Percentiles rank a stretch among this genome's conserved stretches.
These are phyloP conservation scores for Aspergillus cavernicola DNA, from an alignment of 495 filamentous ascomycete genomes.

Conservation along the genomic window DNA sequence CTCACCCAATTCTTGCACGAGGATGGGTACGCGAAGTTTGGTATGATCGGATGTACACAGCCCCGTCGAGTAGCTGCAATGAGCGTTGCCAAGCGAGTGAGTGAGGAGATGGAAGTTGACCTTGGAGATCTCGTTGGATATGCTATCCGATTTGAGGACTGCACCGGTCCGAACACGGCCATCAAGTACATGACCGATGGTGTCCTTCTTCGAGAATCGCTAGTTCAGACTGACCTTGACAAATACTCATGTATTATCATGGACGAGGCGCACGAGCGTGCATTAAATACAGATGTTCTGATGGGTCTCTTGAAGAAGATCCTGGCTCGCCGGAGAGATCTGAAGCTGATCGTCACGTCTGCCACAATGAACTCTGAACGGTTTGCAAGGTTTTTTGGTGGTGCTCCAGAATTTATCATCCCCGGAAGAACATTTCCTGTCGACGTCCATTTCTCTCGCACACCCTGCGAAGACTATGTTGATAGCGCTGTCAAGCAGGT, in stretches of 20 bases:
- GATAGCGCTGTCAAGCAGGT: conserved; percentile 96
- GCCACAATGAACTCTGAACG: conserved; percentile 98
- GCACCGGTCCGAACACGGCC: conserved; percentile 85
- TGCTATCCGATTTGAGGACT: conserved; percentile 98
- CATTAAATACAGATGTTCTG: conserved; percentile 93
- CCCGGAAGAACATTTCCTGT: conserved; percentile 97
- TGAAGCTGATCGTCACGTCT: conserved; percentile 96
- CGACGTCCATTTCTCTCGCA: conserved; percentile 91
- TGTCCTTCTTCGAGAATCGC: conserved; percentile 87
- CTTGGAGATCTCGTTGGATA: conserved; percentile 89
- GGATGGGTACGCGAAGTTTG: conserved; percentile 81
- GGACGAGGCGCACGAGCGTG: conserved; percentile 98
- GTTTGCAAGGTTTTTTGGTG: conserved; percentile 94
- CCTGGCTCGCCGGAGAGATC: conserved; percentile 78
- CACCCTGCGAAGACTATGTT: conserved; percentile 96
- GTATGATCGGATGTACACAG: conserved; percentile 94
- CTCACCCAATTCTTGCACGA: conserved; percentile 93
- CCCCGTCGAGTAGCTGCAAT: conserved; percentile 94
- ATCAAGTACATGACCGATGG: conserved; percentile 99
- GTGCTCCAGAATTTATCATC: conserved; percentile 97
- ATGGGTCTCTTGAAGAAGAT: conserved; percentile 99
- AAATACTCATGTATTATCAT: conserved; percentile 98
- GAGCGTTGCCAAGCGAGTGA: conserved; percentile 98
- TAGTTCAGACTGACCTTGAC: conserved; percentile 88
- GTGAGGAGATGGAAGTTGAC: conserved; percentile 98